Conservation (phyloP, 352 stramenopile genomes). For the Pythium coloratum region DNA sequence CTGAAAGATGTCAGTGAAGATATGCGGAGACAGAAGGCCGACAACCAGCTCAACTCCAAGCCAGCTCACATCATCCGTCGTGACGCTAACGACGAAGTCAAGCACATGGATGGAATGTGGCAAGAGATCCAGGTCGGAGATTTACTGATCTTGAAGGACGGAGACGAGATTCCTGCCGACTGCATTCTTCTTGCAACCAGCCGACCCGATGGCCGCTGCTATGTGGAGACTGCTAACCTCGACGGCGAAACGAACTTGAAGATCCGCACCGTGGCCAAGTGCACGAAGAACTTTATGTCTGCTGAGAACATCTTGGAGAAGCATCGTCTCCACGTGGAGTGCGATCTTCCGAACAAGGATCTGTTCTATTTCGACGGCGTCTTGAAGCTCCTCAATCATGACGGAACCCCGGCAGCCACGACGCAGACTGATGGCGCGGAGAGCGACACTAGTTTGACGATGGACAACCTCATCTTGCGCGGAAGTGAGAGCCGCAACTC, state of each 20-base stretch:
- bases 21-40: conserved; percentile 72
- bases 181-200: conserved; percentile 81
- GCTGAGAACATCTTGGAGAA: conserved; percentile 74
- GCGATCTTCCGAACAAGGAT: conserved; percentile 82
- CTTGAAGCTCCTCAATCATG: conserved; percentile 39
- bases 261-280: conserved; percentile 75
- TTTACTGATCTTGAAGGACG: conserved; percentile 77
- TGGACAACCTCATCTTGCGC: conserved; percentile 87
- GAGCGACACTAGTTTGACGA: conserved; percentile 67
- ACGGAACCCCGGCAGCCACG: conserved; percentile 5
- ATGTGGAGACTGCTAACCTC: conserved; percentile 86
- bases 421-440: conserved; percentile 20
- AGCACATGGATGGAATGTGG: conserved; percentile 75
- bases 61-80: conserved; percentile 70
- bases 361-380: conserved; percentile 87
- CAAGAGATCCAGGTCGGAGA: conserved; percentile 87
- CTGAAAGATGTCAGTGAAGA: conserved; percentile 88
- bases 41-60: conserved; percentile 79
- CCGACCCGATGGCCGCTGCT: conserved; percentile 71
- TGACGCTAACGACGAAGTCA: conserved; percentile 50
- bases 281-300: conserved; percentile 74
- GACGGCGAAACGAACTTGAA: conserved; percentile 90
- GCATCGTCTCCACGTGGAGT: conserved; percentile 69
- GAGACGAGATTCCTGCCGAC: conserved; percentile 80
- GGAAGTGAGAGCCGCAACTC: conserved; percentile 84